phyloP scores from a whole-genome alignment of 2,329 filamentous ascomycete species.

The Exophiala dermatitidis region DNA sequence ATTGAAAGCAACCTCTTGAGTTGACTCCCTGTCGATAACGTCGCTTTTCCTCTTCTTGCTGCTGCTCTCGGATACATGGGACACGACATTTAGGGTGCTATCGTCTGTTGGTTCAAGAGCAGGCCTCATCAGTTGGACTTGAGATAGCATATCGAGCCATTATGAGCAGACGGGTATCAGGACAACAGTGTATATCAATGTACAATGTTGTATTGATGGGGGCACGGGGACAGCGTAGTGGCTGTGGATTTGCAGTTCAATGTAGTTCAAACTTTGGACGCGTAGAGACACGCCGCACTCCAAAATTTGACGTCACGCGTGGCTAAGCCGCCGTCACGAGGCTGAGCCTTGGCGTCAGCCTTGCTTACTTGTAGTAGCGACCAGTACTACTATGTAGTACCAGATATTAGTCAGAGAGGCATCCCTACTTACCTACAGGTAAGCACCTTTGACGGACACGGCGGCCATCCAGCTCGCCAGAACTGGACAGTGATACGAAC shows the following conservation, averaged over 20 bases:
- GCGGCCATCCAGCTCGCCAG: no score
- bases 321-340: background rate
- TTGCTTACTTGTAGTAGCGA: background rate
- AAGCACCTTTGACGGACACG: no score
- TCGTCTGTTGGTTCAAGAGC: conserved; percentile 5
- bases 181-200: background rate
- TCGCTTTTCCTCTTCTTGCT: conserved; percentile 19
- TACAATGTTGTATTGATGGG: background rate
- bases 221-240: background rate
- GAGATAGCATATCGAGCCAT: conserved; percentile 20
- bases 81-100: conserved; percentile 11
- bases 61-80: background rate
- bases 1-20: conserved; percentile 4
- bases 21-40: conserved; percentile 6
- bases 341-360: conserved; percentile 5
- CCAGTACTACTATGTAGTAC: no score
- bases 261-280: background rate
- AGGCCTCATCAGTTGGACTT: conserved; percentile 3
- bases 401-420: no score
- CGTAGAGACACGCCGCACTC: background rate
- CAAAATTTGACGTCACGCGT: conserved; percentile 12
- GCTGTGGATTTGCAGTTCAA: background rate
- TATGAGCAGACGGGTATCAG: background rate
- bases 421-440: no score
- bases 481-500: no score